Percentiles rank a stretch among this genome's conserved stretches.
phyloP scores from a whole-genome alignment of 2,329 filamentous ascomycete species.

The Anisogramma anomala region DNA sequence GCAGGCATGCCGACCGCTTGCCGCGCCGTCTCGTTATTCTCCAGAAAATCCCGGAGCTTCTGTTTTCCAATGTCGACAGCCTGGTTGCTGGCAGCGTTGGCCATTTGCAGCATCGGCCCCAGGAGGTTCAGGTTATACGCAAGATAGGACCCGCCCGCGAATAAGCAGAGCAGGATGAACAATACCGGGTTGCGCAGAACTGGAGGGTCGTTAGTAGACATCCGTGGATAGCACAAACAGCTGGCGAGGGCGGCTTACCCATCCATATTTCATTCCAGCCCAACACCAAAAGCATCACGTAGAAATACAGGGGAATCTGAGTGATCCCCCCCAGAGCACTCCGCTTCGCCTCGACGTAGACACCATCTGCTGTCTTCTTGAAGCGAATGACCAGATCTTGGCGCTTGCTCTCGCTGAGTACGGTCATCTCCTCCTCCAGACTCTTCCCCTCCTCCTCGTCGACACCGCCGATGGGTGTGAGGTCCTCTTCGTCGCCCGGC shows the following conservation, averaged over 20 bases:
- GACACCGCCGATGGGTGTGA: slow-evolving; percentile 79
- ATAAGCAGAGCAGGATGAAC: slow-evolving; percentile 75
- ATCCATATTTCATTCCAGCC: slow-evolving; percentile 99
- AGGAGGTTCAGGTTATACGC: slow-evolving; percentile 91
- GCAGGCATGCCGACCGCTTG: slow-evolving; percentile 69
- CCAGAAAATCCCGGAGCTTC: slow-evolving; percentile 78
- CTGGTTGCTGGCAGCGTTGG: slow-evolving; percentile 75
- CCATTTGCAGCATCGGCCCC: slow-evolving; percentile 92
- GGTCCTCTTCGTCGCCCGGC: slow-evolving; percentile 78
- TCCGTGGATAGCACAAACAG: slow-evolving; percentile 4
- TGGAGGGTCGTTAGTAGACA: slow-evolving; percentile 26
- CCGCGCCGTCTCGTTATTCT: slow-evolving; percentile 72
- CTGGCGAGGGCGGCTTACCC: slow-evolving; percentile 46
- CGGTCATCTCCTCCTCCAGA: slow-evolving; percentile 88
- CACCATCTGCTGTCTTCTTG: slow-evolving; percentile 96
- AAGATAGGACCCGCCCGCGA: slow-evolving; percentile 68
- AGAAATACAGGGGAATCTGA: slow-evolving; percentile 91
- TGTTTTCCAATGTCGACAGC: slow-evolving; percentile 87
- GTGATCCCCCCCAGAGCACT: slow-evolving; percentile 92
- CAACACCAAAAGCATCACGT: slow-evolving; percentile 72
- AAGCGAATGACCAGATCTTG: slow-evolving; percentile 89
- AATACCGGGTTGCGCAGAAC: slow-evolving; percentile 89
- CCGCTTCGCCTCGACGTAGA: slow-evolving; percentile 95
- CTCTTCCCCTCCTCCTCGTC: slow-evolving; percentile 93
- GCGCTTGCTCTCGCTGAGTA: slow-evolving; percentile 80